Evolutionary conservation across 805 yeast genomes (phyloP).

Genomic region (Komagataella pseudopastoris): DNA sequence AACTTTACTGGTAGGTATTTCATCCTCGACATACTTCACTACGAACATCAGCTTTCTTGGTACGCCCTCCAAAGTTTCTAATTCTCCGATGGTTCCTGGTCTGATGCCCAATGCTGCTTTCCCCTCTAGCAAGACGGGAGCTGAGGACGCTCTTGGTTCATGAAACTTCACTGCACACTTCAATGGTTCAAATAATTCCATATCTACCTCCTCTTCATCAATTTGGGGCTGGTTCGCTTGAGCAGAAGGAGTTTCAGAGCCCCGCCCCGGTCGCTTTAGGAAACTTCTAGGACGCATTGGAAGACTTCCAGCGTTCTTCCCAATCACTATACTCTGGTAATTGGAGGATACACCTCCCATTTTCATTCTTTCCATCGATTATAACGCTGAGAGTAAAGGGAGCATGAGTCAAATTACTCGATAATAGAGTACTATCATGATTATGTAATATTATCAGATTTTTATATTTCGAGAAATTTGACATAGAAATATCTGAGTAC

Average conservation of each 20-base stretch:
- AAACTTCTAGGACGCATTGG: background rate
- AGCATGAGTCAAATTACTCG: background rate
- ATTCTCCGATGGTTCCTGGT: constrained; percentile 69
- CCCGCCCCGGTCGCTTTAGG: background rate
- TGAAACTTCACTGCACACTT: constrained; percentile 47
- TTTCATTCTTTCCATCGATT: background rate
- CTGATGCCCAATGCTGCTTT: constrained; percentile 44
- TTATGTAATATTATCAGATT: background rate
- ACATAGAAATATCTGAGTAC: background rate
- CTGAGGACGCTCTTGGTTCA: constrained; percentile 43
- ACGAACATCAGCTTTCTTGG: constrained; percentile 31
- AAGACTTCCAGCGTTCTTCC: background rate
- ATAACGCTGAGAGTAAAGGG: background rate
- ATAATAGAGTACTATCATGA: background rate
- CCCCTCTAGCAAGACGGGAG: constrained; percentile 52
- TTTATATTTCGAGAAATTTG: background rate
- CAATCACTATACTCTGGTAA: background rate
- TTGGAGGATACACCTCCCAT: background rate
- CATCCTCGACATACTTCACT: constrained; percentile 17
- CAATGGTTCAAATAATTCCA: constrained; percentile 16
- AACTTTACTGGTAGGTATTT: constrained; percentile 10
- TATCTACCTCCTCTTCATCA: constrained; percentile 1
- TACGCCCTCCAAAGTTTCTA: constrained; percentile 29
- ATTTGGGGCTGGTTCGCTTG: background rate
- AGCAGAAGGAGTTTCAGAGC: background rate